Conservation (phyloP, 768 basidiomycete species). For the Epithele typhae region DNA sequence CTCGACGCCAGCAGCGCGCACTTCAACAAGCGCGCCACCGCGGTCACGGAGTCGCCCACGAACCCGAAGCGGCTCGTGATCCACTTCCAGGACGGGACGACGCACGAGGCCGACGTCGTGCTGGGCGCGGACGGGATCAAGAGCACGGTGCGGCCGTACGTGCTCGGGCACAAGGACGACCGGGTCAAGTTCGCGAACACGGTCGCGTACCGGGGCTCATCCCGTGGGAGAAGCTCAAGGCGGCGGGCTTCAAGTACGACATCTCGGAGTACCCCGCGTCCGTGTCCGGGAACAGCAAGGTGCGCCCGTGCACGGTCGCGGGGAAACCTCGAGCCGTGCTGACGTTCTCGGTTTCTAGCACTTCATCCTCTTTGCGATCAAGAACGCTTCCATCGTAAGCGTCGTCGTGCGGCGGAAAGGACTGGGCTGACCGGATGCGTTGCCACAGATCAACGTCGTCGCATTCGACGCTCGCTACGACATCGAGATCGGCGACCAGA, state of each 20-base stretch:
- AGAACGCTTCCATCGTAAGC: conserved; percentile 35
- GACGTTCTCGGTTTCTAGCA: conserved; percentile 34
- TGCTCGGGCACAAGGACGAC: conserved; percentile 26
- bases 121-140: conserved; percentile 37
- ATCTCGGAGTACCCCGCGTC: conserved; percentile 32
- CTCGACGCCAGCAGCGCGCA: conserved; percentile 38
- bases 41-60: conserved; percentile 12
- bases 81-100: conserved; percentile 46
- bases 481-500: conserved; percentile 14
- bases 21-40: conserved; percentile 47
- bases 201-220: conserved; percentile 48
- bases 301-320: conserved; percentile 12
- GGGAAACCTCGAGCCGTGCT: not conserved
- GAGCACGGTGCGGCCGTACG: conserved; percentile 34
- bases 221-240: conserved; percentile 32
- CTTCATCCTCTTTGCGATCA: conserved; percentile 48
- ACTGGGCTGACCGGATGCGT: no score
- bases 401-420: not conserved
- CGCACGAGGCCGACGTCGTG: conserved; percentile 41
- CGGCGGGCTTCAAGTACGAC: conserved; percentile 39
- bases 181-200: conserved; percentile 40
- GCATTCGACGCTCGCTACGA: conserved; percentile 34
- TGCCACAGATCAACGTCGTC: conserved; percentile 44
- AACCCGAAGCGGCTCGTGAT: conserved; percentile 29
- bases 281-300: conserved; percentile 44